Base-by-base conservation (phyloP, 2,329 filamentous ascomycete genomes). In the Talaromyces funiculosus region DNA sequence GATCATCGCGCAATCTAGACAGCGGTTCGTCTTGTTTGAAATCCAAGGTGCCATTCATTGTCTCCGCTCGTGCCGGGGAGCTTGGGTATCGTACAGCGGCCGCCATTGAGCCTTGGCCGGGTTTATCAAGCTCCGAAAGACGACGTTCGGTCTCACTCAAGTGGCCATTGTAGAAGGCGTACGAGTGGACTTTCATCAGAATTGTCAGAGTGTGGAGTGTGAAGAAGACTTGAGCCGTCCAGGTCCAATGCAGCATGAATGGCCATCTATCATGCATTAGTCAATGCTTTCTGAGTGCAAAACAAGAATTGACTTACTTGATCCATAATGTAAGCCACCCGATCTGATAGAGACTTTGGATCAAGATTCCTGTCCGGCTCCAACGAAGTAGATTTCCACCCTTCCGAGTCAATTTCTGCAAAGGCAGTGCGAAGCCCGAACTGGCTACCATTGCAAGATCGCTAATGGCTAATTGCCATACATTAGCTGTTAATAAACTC, bases 151-250 rank as follows among this genome's bases (percentile, higher is more conserved):
- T 95, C 73, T 94, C 90, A 66, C 89, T 90, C 16, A 99, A 81
- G 74, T 99, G 94, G 10, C 94, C 94, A 69, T 97, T 97, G 79
- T 99, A 99, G 75, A 97, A 99, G 24, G 91, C 90, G 71, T 96
- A 99, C 5, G 92, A 97, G 74, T 99, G 94, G 86, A 97, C 94
- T 81, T 99, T 99, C 94, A 99, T 99, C 55, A 97, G 86, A 20
- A 99, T 82, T 7, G 90, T 88, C 76, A 99, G 86, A 45, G 92
- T 88, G 75, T 99, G 94, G 35, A 99, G 81, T 10, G 92, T 88
- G 67, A 99, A 84, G 74, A 95, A 99, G 40, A 99, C 94, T 71
- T 97, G 94, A 2, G 93, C 88, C 0, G 94, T 99, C 94, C 94
- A 99, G 2, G 92, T 90, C 94, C 94, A 99, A 56, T 89, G 82